Conservation (phyloP, 2,329 filamentous ascomycete species). For the Cercospora canescens region DNA sequence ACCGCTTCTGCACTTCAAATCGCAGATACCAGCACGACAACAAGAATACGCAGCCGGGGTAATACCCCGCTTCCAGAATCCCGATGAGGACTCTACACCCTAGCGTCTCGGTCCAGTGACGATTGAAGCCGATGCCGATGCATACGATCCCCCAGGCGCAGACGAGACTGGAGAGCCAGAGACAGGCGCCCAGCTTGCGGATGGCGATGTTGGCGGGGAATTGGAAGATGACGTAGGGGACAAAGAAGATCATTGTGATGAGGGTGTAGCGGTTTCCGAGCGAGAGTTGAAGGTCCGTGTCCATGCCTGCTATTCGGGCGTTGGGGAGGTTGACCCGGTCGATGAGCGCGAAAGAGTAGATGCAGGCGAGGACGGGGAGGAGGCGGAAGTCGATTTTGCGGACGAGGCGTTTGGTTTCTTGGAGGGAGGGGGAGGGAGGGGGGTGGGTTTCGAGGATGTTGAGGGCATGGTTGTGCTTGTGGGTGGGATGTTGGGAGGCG, state of each 20-base stretch:
- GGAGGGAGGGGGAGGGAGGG: conserved; percentile 7
- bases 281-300: conserved; percentile 32
- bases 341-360: conserved; percentile 24
- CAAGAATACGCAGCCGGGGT: conserved; percentile 25
- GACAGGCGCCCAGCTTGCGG: conserved; percentile 39
- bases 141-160: conserved; percentile 39
- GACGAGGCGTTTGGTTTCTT: conserved; percentile 17
- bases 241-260: conserved; percentile 41
- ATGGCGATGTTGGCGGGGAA: conserved; percentile 35
- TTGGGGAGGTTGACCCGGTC: conserved; percentile 24
- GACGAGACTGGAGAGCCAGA: conserved; percentile 39
- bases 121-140: conserved; percentile 36
- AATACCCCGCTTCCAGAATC: conserved; percentile 38
- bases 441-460: neutral
- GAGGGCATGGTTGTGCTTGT: neutral
- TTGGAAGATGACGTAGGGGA: conserved; percentile 26
- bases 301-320: conserved; percentile 16
- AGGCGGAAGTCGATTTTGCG: conserved; percentile 26
- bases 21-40: conserved; percentile 22
- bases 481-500: neutral
- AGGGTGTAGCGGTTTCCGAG: conserved; percentile 39
- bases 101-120: conserved; percentile 33
- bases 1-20: conserved; percentile 25
- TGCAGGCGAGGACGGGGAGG: conserved; percentile 20
- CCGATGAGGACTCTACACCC: conserved; percentile 36